Percentiles rank a stretch among this genome's conserved stretches.
Conservation (phyloP, 495 filamentous ascomycete genomes). For the Daldinia vernicosa region DNA sequence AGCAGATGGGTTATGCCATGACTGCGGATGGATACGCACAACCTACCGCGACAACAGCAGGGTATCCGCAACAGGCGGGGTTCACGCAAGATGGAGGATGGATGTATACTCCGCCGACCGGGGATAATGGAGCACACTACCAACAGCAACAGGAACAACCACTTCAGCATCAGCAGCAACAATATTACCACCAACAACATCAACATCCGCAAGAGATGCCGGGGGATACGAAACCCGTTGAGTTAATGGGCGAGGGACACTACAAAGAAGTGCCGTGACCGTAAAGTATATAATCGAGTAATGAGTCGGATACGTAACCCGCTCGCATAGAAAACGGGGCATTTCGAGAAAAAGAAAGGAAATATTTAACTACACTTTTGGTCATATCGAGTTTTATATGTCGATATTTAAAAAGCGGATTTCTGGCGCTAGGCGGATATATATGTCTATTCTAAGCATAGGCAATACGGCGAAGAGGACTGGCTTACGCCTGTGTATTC, state of each 20-base stretch:
- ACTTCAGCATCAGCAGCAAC: constrained; percentile 18
- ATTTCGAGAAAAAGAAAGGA: neutral
- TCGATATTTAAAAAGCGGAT: neutral
- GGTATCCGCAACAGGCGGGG: constrained; percentile 15
- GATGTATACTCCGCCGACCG: constrained; percentile 14
- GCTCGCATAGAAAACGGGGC: neutral
- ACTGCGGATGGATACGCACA: constrained; percentile 17
- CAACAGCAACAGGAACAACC: constrained; percentile 25
- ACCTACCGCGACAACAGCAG: neutral
- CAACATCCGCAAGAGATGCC: constrained; percentile 35
- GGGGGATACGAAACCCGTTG: constrained; percentile 27
- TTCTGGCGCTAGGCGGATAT: neutral
- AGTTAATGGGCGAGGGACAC: constrained; percentile 44
- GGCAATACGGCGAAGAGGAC: neutral
- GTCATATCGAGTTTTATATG: neutral
- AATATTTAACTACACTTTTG: neutral
- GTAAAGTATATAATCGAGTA: neutral
- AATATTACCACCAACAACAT: constrained; percentile 16
- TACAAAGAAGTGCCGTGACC: constrained; percentile 37
- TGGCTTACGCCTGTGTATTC: neutral
- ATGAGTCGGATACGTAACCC: neutral
- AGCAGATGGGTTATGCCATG: neutral
- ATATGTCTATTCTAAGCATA: neutral
- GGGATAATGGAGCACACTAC: constrained; percentile 1
- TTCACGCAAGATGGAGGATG: constrained; percentile 28